Evolutionary conservation across 2,329 filamentous ascomycete species (phyloP), one percentile per base, ranked within the genome.

Genomic region (Paraphoma sp.): DNA sequence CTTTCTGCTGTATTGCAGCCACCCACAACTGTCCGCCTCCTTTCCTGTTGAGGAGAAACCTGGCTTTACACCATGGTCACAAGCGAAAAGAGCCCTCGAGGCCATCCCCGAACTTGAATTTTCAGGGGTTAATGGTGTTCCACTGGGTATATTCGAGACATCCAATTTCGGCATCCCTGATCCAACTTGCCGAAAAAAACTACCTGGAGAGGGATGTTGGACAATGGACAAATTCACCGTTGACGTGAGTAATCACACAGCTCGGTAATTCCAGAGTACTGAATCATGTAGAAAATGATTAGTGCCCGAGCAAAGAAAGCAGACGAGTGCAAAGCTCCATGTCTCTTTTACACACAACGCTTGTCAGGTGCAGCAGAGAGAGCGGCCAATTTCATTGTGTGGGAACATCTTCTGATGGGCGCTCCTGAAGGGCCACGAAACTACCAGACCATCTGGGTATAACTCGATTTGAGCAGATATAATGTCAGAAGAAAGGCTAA

Each of bases 61-160:
- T 33, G 53, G 38, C 48, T 56, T 56, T 48, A 56, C 53, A 44
- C 48, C 33, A 51, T 56, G 53, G 53, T 43, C 48, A 43, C 42
- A 51, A n/a, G 53, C 41, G 48, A 51, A 48, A 43, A 51, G 53
- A 46, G 36, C 18, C 43, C 28, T 33, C 9, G 12, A 6, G 6
- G 3, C 30, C 43, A 6, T 48, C 29, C 12, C 43, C 43, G 36
- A 40, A 17, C 18, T 45, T 42, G 11, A 43, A 31, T 51, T 47
- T 36, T 53, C 51, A 18, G 45, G 45, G 11, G 44, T 47, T 53
- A 45, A 36, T 44, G 51, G 51, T 47, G 41, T 33, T 44, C 44
- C 47, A 16, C 28, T 53, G 31, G 44, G 51, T n/a, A 42, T 48
- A 33, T 47, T 36, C 18, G 16, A 45, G 29, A 12, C 17, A 16